Percentiles rank a stretch among this genome's conserved stretches.
Evolutionary conservation across 2,329 filamentous ascomycete species (phyloP).

Genomic region (Clonostachys chloroleuca): DNA sequence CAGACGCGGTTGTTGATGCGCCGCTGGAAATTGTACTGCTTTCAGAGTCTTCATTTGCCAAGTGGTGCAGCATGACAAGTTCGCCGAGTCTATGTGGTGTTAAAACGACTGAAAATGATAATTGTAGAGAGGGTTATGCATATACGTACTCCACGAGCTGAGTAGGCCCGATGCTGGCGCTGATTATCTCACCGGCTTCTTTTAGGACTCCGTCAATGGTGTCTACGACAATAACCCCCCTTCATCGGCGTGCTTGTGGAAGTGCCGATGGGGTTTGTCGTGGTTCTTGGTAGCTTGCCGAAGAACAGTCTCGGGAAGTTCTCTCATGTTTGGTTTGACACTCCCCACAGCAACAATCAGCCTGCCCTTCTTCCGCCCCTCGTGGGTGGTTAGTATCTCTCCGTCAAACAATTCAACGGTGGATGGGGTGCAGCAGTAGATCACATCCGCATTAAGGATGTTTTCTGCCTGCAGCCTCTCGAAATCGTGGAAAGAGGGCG

Average conservation of each 20-base stretch:
- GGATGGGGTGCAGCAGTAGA: conserved; percentile 86
- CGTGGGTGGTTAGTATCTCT: conserved; percentile 65
- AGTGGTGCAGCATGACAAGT: conserved; percentile 57
- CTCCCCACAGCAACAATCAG: conserved; percentile 71
- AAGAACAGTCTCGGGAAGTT: conserved; percentile 75
- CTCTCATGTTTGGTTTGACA: conserved; percentile 70
- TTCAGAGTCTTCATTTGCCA: conserved; percentile 34
- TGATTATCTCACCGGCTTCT: conserved; percentile 83
- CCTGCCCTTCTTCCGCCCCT: conserved; percentile 65
- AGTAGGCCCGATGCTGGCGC: conserved; percentile 66
- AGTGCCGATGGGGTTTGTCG: conserved; percentile 45
- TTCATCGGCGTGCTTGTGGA: conserved; percentile 62
- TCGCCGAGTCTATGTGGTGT: conserved; percentile 61
- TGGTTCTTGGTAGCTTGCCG: conserved; percentile 51
- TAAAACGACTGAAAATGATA: neutral
- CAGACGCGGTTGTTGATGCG: conserved; percentile 11
- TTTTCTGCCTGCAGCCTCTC: conserved; percentile 64
- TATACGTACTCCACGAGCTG: conserved; percentile 71
- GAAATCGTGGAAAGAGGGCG: conserved; percentile 66
- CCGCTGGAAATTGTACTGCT: conserved; percentile 19
- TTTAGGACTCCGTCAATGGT: conserved; percentile 74
- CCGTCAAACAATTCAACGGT: conserved; percentile 71
- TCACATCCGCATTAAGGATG: conserved; percentile 68
- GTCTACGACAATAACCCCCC: conserved; percentile 66
- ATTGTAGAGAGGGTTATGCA: conserved; percentile 5